Conservation (phyloP, 495 filamentous ascomycete species). For the Trichoderma reesei region DNA sequence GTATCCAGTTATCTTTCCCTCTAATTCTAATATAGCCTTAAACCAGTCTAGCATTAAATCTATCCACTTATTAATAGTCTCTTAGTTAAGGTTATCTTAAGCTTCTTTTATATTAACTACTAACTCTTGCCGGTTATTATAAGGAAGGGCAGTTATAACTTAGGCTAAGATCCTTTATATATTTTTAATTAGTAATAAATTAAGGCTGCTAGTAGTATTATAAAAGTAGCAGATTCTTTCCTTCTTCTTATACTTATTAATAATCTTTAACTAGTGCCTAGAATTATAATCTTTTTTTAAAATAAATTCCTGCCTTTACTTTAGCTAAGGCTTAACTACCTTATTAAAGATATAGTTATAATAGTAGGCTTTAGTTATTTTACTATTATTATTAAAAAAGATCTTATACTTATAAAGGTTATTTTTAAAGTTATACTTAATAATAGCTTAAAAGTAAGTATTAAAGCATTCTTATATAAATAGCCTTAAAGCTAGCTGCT, state of each 20-base stretch:
- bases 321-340: too few species aligned
- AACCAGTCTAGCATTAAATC: neutral
- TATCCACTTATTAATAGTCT: neutral
- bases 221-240: neutral
- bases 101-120: neutral
- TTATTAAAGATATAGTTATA: too few species aligned
- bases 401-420: too few species aligned
- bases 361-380: too few species aligned
- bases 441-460: too few species aligned
- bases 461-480: too few species aligned
- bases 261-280: neutral
- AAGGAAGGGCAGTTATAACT: neutral
- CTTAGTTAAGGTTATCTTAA: neutral
- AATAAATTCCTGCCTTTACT: neutral
- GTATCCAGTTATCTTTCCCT: slow-evolving; percentile 8
- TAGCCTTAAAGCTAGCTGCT: too few species aligned
- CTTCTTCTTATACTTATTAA: neutral
- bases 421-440: too few species aligned
- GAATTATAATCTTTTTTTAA: neutral
- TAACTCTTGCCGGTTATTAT: neutral
- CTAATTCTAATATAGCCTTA: neutral
- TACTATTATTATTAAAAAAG: too few species aligned
- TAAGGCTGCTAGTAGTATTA: neutral
- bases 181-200: neutral
- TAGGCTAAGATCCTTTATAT: neutral